phyloP scores from a whole-genome alignment of 1,284 basidiomycete species.

The Ganoderma sinense region DNA sequence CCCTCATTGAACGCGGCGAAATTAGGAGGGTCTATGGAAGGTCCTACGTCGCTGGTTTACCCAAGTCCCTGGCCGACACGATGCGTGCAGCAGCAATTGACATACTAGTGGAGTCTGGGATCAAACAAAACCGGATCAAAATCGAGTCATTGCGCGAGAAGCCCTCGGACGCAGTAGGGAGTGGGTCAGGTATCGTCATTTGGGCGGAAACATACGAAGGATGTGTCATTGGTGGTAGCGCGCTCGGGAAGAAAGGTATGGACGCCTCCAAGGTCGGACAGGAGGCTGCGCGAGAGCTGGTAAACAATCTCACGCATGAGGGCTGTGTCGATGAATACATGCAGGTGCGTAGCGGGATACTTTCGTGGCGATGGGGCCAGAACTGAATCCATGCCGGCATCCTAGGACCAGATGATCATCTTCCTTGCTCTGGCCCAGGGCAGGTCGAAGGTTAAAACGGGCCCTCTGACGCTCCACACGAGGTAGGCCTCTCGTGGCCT shows the following conservation, averaged over 20 bases:
- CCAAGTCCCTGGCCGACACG: slow-evolving; percentile 53
- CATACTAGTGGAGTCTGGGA: slow-evolving; percentile 42
- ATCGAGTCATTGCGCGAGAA: slow-evolving; percentile 53
- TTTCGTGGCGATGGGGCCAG: too few species aligned
- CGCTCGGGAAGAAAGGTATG: slow-evolving; percentile 59
- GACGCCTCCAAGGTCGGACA: slow-evolving; percentile 56
- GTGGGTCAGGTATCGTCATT: slow-evolving; percentile 72
- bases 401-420: slow-evolving; percentile 77
- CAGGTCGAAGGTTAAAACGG: slow-evolving; percentile 59
- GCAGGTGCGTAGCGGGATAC: slow-evolving; percentile 46
- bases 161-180: slow-evolving; percentile 55
- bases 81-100: slow-evolving; percentile 61
- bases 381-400: slow-evolving; percentile 23
- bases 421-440: slow-evolving; percentile 76
- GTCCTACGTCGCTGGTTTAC: slow-evolving; percentile 70
- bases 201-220: slow-evolving; percentile 75
- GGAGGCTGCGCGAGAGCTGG: slow-evolving; percentile 63
- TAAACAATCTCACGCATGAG: slow-evolving; percentile 59
- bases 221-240: slow-evolving; percentile 69
- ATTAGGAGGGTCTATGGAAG: slow-evolving; percentile 58
- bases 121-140: slow-evolving; percentile 46
- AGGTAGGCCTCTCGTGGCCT: slow-evolving; percentile 45
- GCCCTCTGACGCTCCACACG: slow-evolving; percentile 70
- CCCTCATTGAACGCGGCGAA: slow-evolving; percentile 60
- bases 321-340: slow-evolving; percentile 75